Percentiles rank a stretch among this genome's conserved stretches.
Evolutionary conservation across 2,329 filamentous ascomycete species (phyloP).

Genomic region (Fusarium buxicola): DNA sequence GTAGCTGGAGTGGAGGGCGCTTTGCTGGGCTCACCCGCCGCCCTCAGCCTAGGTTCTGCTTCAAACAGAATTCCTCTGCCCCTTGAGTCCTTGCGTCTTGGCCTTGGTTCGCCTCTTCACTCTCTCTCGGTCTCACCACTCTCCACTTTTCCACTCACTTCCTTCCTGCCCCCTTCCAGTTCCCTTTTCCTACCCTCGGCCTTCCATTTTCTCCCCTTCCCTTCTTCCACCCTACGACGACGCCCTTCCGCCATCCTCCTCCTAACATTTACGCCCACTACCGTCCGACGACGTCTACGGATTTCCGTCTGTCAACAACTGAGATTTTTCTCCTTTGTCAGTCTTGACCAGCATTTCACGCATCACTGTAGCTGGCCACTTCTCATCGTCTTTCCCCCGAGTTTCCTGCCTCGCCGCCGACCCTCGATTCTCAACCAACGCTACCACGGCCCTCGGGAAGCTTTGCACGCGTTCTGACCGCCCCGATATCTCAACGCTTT

Average conservation of each 20-base stretch:
- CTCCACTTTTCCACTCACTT: conserved; percentile 39
- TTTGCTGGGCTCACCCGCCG: conserved; percentile 8
- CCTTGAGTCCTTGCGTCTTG: conserved; percentile 23
- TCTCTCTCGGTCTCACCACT: conserved; percentile 37
- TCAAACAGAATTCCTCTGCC: conserved; percentile 22
- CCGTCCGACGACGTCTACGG: conserved; percentile 30
- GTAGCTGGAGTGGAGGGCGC: too few relatives aligned
- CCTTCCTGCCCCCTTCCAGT: conserved; percentile 31
- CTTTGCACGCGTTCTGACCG: conserved; percentile 44
- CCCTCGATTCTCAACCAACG: conserved; percentile 22
- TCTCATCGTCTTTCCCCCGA: conserved; percentile 13
- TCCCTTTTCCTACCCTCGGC: conserved; percentile 33
- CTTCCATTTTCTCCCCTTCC: conserved; percentile 34
- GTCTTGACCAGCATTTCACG: conserved; percentile 9
- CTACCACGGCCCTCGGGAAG: conserved; percentile 25
- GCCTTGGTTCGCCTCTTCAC: conserved; percentile 15
- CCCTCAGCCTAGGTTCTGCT: conserved; percentile 7
- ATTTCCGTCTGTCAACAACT: conserved; percentile 24
- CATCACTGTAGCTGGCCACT: conserved; percentile 9
- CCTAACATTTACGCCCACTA: conserved; percentile 35
- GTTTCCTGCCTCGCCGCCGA: conserved; percentile 6
- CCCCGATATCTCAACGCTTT: conserved; percentile 32
- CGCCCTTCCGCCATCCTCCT: conserved; percentile 34
- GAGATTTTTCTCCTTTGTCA: conserved; percentile 18
- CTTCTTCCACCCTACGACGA: conserved; percentile 36